A percentile compares a stretch with the other conserved stretches of the same genome.
phyloP scores from a whole-genome alignment of 2,329 filamentous ascomycete species.

The Aspergillus arachidicola region DNA sequence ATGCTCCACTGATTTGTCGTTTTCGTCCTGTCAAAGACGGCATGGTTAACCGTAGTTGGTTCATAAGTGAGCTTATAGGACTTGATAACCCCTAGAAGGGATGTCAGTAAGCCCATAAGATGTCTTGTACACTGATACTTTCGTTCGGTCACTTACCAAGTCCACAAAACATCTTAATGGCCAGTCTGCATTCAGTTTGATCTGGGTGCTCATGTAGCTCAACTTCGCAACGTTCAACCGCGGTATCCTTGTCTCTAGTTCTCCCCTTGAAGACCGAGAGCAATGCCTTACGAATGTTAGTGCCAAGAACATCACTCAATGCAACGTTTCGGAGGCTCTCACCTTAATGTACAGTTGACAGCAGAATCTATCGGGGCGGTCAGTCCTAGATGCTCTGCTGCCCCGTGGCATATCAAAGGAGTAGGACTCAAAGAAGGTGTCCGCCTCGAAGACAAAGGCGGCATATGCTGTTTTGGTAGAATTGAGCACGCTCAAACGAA shows the following conservation, averaged over 20 bases:
- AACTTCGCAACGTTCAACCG: conserved; percentile 64
- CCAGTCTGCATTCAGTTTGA: conserved; percentile 61
- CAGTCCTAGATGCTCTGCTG: conserved; percentile 21
- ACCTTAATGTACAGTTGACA: conserved; percentile 63
- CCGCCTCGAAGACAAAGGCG: conserved; percentile 58
- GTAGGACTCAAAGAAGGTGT: conserved; percentile 61
- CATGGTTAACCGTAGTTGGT: conserved; percentile 63
- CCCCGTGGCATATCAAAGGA: conserved; percentile 48
- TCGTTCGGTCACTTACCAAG: conserved; percentile 47
- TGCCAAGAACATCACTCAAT: not conserved
- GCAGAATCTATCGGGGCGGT: conserved; percentile 55
- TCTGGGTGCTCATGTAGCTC: conserved; percentile 59
- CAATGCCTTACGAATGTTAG: conserved; percentile 44
- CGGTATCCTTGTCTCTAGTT: conserved; percentile 58
- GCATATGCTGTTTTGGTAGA: conserved; percentile 66
- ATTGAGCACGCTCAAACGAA: conserved; percentile 64
- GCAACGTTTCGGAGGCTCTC: conserved; percentile 23
- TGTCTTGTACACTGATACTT: not conserved
- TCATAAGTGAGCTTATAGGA: conserved; percentile 68
- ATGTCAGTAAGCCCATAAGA: conserved; percentile 2
- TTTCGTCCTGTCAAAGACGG: conserved; percentile 61
- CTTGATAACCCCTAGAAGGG: conserved; percentile 60
- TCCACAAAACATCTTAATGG: conserved; percentile 64
- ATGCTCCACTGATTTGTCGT: conserved; percentile 63
- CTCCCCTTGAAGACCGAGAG: conserved; percentile 66